Base-by-base conservation (phyloP, 2,329 filamentous ascomycete genomes). In the Teratosphaeria nubilosa region DNA sequence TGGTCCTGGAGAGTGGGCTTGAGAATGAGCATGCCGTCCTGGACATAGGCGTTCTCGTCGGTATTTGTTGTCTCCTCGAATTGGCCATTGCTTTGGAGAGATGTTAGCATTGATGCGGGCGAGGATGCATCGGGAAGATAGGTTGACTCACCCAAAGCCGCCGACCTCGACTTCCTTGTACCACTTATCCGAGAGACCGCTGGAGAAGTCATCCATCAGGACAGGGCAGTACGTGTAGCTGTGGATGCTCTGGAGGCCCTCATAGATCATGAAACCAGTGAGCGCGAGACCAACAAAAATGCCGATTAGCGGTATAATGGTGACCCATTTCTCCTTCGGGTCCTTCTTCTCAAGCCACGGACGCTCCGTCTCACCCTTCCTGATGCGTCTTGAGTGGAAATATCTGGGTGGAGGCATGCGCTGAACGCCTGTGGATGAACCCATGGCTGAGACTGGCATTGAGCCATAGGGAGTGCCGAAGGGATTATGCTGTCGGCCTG, bases 251-350 rank as follows among this genome's bases (percentile, higher is more conserved):
- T 76, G 75, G 45, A 91, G 70, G 3, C 90, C 90, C 64, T 91
- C 86, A 79, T 85, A 94, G 53, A 94, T 77, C 51, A 94, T 74
- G 66, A 91, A 82, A 1, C 80, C 88, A 0, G 86, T 82, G 48
- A 91, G 75, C 2, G 72, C 81, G 37, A 92, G 70, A 14, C 90
- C 90, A 14, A 91, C 60, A 2, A 85, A 53, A 54, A 94, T 82
- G 53, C 88, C 89, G 25, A 90, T 70, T 50, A 91, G 69, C 2
- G 89, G 89, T 58, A 95, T 81, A 62, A 92, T 90, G 2, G 86
- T 91, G 9, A 90, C 85, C 89, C 89, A 94, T 76, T 90, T 94
- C 78, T 92, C 87, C 71, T 85, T 87, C 13, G 86, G 85, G 64
- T 91, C 86, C 58, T 78, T 84, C 69, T 85, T 86, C n/a, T 81